Conservation (phyloP, 169 alveolate genomes). For the Eimeria necatrix region DNA sequence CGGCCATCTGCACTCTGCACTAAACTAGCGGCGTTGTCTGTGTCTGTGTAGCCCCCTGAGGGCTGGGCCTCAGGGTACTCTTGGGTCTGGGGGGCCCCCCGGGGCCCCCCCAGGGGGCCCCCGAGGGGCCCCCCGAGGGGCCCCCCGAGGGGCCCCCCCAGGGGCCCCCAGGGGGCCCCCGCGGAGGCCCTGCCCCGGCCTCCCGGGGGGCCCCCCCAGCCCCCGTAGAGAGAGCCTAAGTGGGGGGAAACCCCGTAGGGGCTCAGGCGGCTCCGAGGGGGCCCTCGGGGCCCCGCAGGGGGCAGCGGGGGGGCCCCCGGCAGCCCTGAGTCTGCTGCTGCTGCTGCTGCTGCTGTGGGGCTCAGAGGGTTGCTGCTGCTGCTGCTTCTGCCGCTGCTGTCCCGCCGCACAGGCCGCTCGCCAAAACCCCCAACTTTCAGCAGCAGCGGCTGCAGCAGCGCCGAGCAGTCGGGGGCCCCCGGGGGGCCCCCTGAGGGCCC, state of each 20-base stretch:
- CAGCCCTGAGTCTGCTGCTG: background rate
- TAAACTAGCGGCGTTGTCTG: constrained; percentile 64
- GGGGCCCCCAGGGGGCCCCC: constrained; percentile 14
- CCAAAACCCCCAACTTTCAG: constrained; percentile 58
- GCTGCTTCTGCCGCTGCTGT: constrained; percentile 52
- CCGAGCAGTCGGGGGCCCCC: background rate
- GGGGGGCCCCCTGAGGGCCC: background rate
- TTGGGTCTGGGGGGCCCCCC: background rate
- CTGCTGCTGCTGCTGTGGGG: constrained; percentile 2
- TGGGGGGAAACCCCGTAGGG: background rate
- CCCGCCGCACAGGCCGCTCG: constrained; percentile 19
- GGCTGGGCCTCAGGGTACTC: background rate
- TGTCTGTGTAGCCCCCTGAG: background rate
- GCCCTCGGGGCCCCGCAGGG: background rate
- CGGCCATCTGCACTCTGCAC: constrained; percentile 77
- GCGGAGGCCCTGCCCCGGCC: background rate
- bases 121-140: constrained; percentile 14
- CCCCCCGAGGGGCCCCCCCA: background rate
- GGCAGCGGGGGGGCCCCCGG: constrained; percentile 8
- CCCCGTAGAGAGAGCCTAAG: too few relatives aligned
- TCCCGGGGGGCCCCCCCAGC: too few relatives aligned
- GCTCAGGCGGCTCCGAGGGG: background rate
- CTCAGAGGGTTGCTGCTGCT: background rate
- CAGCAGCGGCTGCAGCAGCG: constrained; percentile 46
- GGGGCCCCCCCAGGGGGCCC: background rate